Evolutionary conservation across 257 asterid species (phyloP), one percentile per base, ranked within the genome.

Genomic region (Lantana camara): DNA sequence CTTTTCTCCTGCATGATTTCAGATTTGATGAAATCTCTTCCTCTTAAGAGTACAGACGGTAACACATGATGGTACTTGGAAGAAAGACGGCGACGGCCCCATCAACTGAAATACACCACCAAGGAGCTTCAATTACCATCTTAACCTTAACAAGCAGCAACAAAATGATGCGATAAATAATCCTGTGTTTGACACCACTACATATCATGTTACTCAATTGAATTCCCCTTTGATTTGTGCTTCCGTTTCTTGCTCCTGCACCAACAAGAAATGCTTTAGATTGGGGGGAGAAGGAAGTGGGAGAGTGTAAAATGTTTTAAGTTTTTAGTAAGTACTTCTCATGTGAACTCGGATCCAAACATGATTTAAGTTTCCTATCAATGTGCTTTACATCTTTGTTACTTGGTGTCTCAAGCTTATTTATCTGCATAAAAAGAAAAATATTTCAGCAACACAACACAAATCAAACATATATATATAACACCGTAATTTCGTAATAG

Each of bases 191-290:
- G 22, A 50, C 48, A 55, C 64, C 41, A 66, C 14, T 59, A 66
- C 66, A 69, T 20, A 50, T 47, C 68, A 1, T 35, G 70, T 79
- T 73, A 68, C 72, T 80, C 87, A 14, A 27, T 69, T 13, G 89
- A 78, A 70, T 83, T 58, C 21, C 85, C 96, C 73, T 90, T 93
- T 22, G 95, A 85, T 71, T 94, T 80, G 85, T 87, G 99, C 80
- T 93, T 93, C 57, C 95, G 85, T 73, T 93, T 93, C 82, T 87
- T 93, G 76, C 89, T 87, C 96, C 97, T 93, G 96, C 79, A 71
- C 46, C 41, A 45, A 67, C 32, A 64, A 69, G 54, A 60, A n/a
- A 40, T 47, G 49, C 53, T 66, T 29, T 38, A 32, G 38, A 49
- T 11, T 21, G 61, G 66, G 10, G 17, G 50, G 63, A 30, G 34